Conservation (phyloP, 805 yeast genomes). For the Candida chauliodis region DNA sequence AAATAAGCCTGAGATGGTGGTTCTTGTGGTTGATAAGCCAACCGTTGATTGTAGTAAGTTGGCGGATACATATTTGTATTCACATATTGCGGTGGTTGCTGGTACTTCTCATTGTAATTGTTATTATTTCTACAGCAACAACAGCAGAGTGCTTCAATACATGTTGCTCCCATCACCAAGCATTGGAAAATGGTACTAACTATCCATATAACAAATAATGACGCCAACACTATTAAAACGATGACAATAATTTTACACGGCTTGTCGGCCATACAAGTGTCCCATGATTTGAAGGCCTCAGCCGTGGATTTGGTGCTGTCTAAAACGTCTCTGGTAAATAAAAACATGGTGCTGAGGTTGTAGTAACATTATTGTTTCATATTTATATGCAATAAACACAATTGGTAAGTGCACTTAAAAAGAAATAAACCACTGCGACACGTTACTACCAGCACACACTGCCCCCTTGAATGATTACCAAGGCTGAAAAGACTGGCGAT, state of each 20-base stretch:
- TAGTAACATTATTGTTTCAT: no score
- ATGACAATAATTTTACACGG: conserved; percentile 76
- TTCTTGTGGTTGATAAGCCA: conserved; percentile 9
- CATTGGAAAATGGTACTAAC: conserved; percentile 54
- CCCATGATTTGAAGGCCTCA: conserved; percentile 64
- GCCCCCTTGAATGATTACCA: no score
- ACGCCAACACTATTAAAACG: conserved; percentile 63
- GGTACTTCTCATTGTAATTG: conserved; percentile 10
- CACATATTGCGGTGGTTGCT: conserved; percentile 14
- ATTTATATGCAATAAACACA: no score
- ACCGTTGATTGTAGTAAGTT: conserved; percentile 12
- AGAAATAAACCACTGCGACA: no score
- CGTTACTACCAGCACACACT: no score
- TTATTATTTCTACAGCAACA: conserved; percentile 40
- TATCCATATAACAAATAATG: conserved; percentile 52
- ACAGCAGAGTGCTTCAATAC: conserved; percentile 44
- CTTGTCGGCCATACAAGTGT: conserved; percentile 74
- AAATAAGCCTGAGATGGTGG: conserved; percentile 11
- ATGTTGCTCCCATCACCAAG: conserved; percentile 48
- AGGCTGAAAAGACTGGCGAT: no score
- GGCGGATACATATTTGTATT: conserved; percentile 37
- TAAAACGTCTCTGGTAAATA: conserved; percentile 11
- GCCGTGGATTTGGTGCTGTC: conserved; percentile 27
- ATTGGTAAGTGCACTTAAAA: no score
- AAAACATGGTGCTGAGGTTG: conserved; percentile 1